These are phyloP conservation scores for Jacaranda mimosifolia DNA, from an alignment of 257 asterid genomes.

Conservation along the genomic window DNA sequence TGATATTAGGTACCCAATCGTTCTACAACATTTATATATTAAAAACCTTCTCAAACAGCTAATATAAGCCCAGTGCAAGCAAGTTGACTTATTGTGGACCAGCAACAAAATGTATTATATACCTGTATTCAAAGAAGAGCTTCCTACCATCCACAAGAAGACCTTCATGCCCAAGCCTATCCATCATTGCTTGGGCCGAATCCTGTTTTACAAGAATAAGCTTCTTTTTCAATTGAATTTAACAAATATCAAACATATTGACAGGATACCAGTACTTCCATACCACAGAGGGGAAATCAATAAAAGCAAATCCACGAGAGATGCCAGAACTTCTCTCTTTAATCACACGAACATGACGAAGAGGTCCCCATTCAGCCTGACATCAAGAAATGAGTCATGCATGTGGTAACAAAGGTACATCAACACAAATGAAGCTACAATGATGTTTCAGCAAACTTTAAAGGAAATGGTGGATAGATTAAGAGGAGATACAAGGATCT, in stretches of 20 bases:
- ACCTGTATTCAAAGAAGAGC: constrained; percentile 96
- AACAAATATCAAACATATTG: constrained; percentile 18
- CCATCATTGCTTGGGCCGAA: constrained; percentile 96
- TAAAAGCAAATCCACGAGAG: constrained; percentile 99
- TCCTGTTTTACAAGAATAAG: constrained; percentile 60
- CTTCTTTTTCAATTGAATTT: constrained; percentile 6
- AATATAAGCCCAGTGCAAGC: constrained; percentile 10
- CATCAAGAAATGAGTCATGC: constrained; percentile 17
- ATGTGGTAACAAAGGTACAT: constrained; percentile 7
- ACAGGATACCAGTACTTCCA: constrained; percentile 37
- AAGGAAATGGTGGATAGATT: constrained; percentile 28
- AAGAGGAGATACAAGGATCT: constrained; percentile 70
- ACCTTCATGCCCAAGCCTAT: constrained; percentile 82
- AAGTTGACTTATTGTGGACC: constrained; percentile 6
- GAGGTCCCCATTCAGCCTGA: constrained; percentile 99
- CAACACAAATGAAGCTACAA: constrained; percentile 12
- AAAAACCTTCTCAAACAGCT: neutral
- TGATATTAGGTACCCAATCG: neutral
- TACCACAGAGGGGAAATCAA: constrained; percentile 97
- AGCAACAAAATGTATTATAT: constrained; percentile 32
- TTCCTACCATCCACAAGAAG: constrained; percentile 93
- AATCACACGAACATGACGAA: constrained; percentile 95
- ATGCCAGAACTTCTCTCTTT: constrained; percentile 91
- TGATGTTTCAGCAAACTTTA: constrained; percentile 24
- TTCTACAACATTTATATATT: neutral